These are phyloP conservation scores for Sanguinoderma infundibulare DNA, from an alignment of 1,284 basidiomycete species.

Conservation along the genomic window DNA sequence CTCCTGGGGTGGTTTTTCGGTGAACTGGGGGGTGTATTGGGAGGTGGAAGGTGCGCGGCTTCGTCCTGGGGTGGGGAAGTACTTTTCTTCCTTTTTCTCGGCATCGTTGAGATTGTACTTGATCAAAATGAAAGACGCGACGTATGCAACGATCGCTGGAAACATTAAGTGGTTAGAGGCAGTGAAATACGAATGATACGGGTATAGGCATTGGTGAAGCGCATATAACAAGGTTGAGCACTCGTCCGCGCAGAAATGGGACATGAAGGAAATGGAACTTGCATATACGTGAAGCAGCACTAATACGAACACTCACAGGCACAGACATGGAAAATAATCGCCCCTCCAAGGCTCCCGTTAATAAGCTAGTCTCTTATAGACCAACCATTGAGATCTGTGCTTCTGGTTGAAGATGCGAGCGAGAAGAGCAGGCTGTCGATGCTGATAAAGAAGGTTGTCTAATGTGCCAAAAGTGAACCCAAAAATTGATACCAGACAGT, in stretches of 20 bases:
- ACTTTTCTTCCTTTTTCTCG: conserved; percentile 24
- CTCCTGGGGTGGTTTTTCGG: background rate
- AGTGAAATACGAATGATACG: too few species aligned
- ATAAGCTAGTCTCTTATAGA: conserved; percentile 30
- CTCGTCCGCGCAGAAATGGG: too few species aligned
- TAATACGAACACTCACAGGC: conserved; percentile 31
- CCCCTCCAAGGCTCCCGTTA: conserved; percentile 38
- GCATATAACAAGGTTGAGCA: too few species aligned
- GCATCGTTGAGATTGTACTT: conserved; percentile 36
- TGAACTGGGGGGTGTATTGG: background rate
- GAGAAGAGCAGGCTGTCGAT: conserved; percentile 40
- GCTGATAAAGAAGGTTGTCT: conserved; percentile 46
- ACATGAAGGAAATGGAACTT: too few species aligned
- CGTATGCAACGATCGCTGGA: conserved; percentile 38
- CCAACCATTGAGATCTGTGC: conserved; percentile 15
- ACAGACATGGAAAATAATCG: conserved; percentile 42
- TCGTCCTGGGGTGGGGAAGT: background rate
- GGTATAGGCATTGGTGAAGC: too few species aligned
- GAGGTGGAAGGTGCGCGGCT: background rate
- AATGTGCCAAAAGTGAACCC: background rate
- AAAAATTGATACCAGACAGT: background rate
- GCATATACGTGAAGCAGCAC: too few species aligned
- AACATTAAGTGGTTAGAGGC: background rate
- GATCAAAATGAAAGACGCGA: conserved; percentile 40
- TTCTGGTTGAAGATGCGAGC: conserved; percentile 30